Percentiles rank a stretch among this genome's conserved stretches.
These are phyloP conservation scores for Podaxis sp. DNA, from an alignment of 768 basidiomycete genomes.

Conservation along the genomic window DNA sequence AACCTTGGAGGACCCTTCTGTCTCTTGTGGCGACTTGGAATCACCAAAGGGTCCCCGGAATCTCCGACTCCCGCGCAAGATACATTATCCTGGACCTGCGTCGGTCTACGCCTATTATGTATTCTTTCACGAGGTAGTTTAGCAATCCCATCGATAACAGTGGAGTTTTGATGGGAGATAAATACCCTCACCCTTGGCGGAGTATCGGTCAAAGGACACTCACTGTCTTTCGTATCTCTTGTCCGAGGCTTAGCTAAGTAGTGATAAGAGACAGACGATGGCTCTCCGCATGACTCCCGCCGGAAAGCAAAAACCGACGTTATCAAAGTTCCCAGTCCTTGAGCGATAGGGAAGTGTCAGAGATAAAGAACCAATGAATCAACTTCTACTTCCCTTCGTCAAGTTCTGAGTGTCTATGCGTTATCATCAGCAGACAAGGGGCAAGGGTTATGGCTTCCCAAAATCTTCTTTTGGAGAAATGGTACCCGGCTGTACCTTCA, in stretches of 20 bases:
- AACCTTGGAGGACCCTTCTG: not conserved
- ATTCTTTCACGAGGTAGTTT: not conserved
- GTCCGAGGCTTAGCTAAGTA: not conserved
- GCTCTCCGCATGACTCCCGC: not conserved
- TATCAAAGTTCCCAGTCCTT: not conserved
- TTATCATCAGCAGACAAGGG: not conserved
- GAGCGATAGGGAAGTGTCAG: not conserved
- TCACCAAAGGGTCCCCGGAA: not conserved
- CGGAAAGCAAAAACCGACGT: not conserved
- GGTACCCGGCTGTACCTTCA: not conserved
- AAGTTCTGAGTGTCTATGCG: not conserved
- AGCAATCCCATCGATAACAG: constrained; percentile 4
- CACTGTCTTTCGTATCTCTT: not conserved
- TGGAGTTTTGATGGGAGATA: constrained; percentile 3
- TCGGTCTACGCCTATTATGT: not conserved
- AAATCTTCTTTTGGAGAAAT: not conserved
- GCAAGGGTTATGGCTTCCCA: not conserved
- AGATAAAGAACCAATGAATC: not conserved
- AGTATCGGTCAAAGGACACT: not conserved
- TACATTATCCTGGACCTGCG: not conserved
- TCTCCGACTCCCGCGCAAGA: constrained; percentile 1
- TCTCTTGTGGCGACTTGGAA: not conserved
- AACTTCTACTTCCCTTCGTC: not conserved
- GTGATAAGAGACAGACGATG: not conserved
- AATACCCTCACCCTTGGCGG: not conserved